These are phyloP conservation scores for Kodamaea laetipori DNA, from an alignment of 805 yeast genomes.

Conservation along the genomic window DNA sequence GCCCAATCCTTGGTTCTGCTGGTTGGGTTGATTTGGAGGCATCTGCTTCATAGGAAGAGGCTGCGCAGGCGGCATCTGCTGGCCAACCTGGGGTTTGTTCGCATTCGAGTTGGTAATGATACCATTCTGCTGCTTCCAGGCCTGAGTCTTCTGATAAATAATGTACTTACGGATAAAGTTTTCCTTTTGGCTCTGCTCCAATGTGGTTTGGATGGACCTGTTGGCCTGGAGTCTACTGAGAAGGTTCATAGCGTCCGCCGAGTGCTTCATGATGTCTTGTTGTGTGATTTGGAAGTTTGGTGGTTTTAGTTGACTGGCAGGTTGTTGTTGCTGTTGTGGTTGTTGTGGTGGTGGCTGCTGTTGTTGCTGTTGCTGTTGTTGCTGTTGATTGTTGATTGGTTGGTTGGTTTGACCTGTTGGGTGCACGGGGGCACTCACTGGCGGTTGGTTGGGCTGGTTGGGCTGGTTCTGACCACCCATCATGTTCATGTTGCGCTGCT, in stretches of 20 bases:
- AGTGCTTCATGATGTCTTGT: conserved; percentile 42
- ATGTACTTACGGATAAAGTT: conserved; percentile 41
- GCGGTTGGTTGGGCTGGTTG: conserved; percentile 25
- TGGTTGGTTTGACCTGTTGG: conserved; percentile 28
- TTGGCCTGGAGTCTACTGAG: conserved; percentile 38
- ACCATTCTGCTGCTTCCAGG: conserved; percentile 32
- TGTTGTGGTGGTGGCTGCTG: no score
- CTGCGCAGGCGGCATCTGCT: neutral
- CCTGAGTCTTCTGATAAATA: conserved; percentile 38
- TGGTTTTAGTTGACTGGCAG: conserved; percentile 19
- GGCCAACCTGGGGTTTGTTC: conserved; percentile 11
- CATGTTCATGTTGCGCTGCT: conserved; percentile 22
- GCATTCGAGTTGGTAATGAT: conserved; percentile 11
- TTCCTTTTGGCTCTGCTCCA: conserved; percentile 41
- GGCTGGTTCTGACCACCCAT: conserved; percentile 14
- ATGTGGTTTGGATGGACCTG: conserved; percentile 34
- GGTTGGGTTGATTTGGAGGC: conserved; percentile 6
- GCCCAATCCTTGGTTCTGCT: neutral
- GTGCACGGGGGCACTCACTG: conserved; percentile 12
- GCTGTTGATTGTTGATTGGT: conserved; percentile 14
- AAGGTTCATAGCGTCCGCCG: conserved; percentile 42
- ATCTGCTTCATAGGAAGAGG: conserved; percentile 2
- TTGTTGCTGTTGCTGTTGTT: no score
- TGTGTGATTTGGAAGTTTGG: conserved; percentile 38
- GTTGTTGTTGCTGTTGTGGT: conserved; percentile 12